Conservation (phyloP, 1,284 basidiomycete species). For the Sparassis latifolia region DNA sequence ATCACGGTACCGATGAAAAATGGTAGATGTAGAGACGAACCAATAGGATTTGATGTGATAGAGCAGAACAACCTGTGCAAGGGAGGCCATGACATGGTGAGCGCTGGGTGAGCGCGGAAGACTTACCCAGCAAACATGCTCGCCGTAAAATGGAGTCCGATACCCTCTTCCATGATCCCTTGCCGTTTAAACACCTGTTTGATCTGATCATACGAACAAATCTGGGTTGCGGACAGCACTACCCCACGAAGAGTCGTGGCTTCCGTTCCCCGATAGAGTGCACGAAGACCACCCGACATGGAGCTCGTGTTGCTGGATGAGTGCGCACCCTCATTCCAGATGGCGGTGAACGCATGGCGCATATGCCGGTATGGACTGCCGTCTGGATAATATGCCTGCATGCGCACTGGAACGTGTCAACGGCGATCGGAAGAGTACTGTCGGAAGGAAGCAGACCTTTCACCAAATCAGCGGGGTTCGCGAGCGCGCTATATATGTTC, state of each 20-base stretch:
- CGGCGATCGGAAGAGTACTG: neutral
- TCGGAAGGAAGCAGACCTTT: slow-evolving; percentile 23
- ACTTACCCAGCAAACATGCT: slow-evolving; percentile 31
- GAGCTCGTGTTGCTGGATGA: slow-evolving; percentile 4
- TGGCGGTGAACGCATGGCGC: slow-evolving; percentile 27
- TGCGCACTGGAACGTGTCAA: slow-evolving; percentile 23
- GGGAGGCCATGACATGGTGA: neutral
- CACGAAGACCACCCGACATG: slow-evolving; percentile 21
- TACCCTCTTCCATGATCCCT: slow-evolving; percentile 29
- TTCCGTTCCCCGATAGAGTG: slow-evolving; percentile 31
- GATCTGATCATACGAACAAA: slow-evolving; percentile 34
- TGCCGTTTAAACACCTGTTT: slow-evolving; percentile 30
- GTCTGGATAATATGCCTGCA: slow-evolving; percentile 32
- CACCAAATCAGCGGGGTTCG: slow-evolving; percentile 33
- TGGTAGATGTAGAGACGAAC: slow-evolving; percentile 14
- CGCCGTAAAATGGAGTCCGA: slow-evolving; percentile 28
- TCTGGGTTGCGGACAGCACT: slow-evolving; percentile 31
- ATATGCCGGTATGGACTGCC: slow-evolving; percentile 29
- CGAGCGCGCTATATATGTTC: slow-evolving; percentile 21
- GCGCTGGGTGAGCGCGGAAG: slow-evolving; percentile 1
- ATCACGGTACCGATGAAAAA: neutral
- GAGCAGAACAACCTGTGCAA: slow-evolving; percentile 29
- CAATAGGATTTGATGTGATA: slow-evolving; percentile 34
- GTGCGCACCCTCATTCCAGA: slow-evolving; percentile 28
- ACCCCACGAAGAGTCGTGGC: slow-evolving; percentile 32